Base-by-base conservation (phyloP, 2,329 filamentous ascomycete genomes). In the Aspergillus tamarii region DNA sequence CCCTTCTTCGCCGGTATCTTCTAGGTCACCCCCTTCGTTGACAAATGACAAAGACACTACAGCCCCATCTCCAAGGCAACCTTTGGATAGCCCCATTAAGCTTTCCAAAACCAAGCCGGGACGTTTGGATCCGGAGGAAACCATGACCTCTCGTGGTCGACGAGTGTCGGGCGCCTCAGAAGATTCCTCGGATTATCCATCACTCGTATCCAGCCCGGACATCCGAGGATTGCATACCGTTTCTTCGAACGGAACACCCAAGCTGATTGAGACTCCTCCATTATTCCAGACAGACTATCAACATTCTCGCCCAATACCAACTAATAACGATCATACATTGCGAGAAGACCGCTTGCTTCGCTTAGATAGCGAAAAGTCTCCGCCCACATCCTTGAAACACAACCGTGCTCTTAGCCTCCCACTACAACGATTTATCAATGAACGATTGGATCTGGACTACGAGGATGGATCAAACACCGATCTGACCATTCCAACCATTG, bases 341-440 rank as follows among this genome's bases (percentile, higher is more conserved):
- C 73, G 75, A 34, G 74, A 74, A 56, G 74, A 72, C 32, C 72
- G 69, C 41, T 67, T 78, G 7, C 69, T 73, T 45, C 71, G 68
- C 30, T 45, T 78, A 5, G 70, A 77, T 9, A 64, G 65, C 45
- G 65, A 71, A 21, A 73, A 72, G 53, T 39, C 70, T 5, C 66
- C 68, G 28, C 64, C 67, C 26, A 61, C 70, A 4, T 50, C 66
- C 1, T 71, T 76, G 26, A 66, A 72, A n/a, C 73, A 75, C 50
- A 74, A 66, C 55, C 69, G 75, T 30, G 68, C 73, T 0, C 74
- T 78, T 11, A 80, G 77, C 63, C 63, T 79, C 48, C 77, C 77
- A 23, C 65, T 80, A 12, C 73, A 78, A 62, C 74, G 77, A 3
- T 80, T 79, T 46, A 79, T 80, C 54, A 78, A 78, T 50, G 78